Evolutionary conservation across 441 rosid species (phyloP), one percentile per base, ranked within the genome.

Genomic region (Populus hybrid): DNA sequence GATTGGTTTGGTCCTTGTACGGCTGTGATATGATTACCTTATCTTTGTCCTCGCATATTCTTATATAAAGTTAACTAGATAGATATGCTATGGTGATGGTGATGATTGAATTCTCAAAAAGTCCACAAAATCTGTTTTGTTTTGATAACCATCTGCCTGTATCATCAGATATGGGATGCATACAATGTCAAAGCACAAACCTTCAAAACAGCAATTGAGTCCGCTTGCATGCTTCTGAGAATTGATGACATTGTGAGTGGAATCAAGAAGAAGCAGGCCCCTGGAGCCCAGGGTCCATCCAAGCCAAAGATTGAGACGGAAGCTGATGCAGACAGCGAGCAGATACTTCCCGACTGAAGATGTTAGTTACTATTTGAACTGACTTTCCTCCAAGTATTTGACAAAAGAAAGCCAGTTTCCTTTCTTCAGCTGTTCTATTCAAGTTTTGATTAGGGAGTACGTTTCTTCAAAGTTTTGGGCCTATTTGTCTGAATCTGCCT

Each of bases 221-320:
- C 97, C 0, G 94, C 98, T 8, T 93, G 92, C 83, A 92, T 95
- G 99, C 97, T 95, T 73, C 82, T 95, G 35, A 83, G 99, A 82
- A 95, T 93, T 35, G 97, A 95, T 61, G 98, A 95, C 88, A 95
- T 93, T 75, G 98, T 95, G 23, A 95, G 99, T 75, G 99, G 99
- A 69, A 92, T 93, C 78, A 93, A 95, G 94, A 95, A 93, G 91
- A 88, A 89, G 86, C 91, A 88, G 81, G 91, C 93, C 74, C 90
- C 99, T 11, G 98, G 95, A 71, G 79, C 94, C 68, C 82, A 78
- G 69, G 78, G 75, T 53, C 89, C 91, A n/a, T 80, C 89, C n/a
- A 90, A 93, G 82, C 96, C 99, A 0, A 85, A 87, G 74, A 81
- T 93, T 32, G 99, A 93, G 87, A 92, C 98, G 0, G 98, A 92